Evolutionary conservation across 2,329 filamentous ascomycete genomes (phyloP).

Genomic region (Colletotrichum horii): DNA sequence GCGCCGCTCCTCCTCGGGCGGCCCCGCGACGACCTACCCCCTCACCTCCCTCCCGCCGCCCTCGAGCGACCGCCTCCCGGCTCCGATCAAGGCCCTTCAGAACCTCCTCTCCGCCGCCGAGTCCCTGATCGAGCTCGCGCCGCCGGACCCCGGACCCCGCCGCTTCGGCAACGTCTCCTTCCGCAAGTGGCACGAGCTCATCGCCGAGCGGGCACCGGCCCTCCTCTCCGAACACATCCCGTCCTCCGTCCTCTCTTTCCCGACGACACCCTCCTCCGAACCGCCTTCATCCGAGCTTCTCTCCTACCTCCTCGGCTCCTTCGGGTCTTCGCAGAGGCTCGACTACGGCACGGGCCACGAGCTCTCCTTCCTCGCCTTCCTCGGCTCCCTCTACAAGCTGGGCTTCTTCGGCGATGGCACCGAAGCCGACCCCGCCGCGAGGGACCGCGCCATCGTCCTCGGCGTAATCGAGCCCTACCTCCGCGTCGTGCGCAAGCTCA

Average conservation of each 20-base stretch:
- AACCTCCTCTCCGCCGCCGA: constrained; percentile 69
- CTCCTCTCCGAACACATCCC: constrained; percentile 48
- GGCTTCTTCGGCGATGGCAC: constrained; percentile 64
- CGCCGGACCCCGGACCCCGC: constrained; percentile 83
- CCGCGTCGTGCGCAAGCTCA: constrained; percentile 79
- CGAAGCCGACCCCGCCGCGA: constrained; percentile 41
- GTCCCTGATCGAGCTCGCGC: constrained; percentile 75
- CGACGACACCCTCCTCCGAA: constrained; percentile 21
- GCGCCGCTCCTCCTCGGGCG: constrained; percentile 48
- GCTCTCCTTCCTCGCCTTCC: constrained; percentile 89
- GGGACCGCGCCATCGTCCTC: constrained; percentile 82
- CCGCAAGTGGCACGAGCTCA: constrained; percentile 77
- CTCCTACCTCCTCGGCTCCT: constrained; percentile 79
- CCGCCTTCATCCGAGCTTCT: constrained; percentile 33
- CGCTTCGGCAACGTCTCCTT: constrained; percentile 94
- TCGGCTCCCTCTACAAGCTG: constrained; percentile 91
- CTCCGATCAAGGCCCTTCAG: constrained; percentile 69
- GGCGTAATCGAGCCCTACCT: constrained; percentile 87
- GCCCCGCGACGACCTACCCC: constrained; percentile 46
- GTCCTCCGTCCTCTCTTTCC: constrained; percentile 20
- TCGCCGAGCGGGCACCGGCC: constrained; percentile 64
- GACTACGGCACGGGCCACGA: constrained; percentile 98
- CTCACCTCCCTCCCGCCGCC: constrained; percentile 45
- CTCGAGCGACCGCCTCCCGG: constrained; percentile 42
- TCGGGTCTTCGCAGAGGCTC: constrained; percentile 86